These are phyloP conservation scores for Fusarium palustre DNA, from an alignment of 2,329 filamentous ascomycete genomes.

Conservation along the genomic window DNA sequence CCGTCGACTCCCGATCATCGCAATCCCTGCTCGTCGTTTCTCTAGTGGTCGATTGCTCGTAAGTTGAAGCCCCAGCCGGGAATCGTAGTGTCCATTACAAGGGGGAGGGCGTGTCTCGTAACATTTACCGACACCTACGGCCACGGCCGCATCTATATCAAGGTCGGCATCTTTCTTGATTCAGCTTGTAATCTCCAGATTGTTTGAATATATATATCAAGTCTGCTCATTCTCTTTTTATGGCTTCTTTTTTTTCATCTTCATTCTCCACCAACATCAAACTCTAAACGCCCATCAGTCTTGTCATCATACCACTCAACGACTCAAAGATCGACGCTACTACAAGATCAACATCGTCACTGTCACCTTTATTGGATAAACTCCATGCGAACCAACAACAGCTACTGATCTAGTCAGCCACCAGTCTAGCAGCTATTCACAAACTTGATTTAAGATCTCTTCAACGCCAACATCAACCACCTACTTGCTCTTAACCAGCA, in stretches of 20 bases:
- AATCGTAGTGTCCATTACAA: background rate
- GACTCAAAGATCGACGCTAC: constrained; percentile 31
- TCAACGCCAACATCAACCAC: background rate
- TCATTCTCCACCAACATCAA: constrained; percentile 9
- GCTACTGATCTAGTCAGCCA: constrained; percentile 11
- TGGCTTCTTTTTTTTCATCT: constrained; percentile 10
- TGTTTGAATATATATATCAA: constrained; percentile 32
- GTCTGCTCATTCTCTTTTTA: constrained; percentile 8
- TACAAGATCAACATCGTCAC: constrained; percentile 17
- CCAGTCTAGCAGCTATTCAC: constrained; percentile 19
- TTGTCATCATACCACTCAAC: constrained; percentile 19
- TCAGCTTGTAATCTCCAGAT: constrained; percentile 12
- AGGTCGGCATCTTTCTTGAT: constrained; percentile 16
- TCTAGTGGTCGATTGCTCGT: constrained; percentile 20
- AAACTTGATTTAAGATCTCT: constrained; percentile 27
- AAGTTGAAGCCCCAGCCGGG: constrained; percentile 20
- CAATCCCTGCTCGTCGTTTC: constrained; percentile 17
- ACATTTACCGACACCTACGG: constrained; percentile 12
- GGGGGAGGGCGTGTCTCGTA: constrained; percentile 27
- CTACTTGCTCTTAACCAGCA: background rate
- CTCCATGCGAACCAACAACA: constrained; percentile 15
- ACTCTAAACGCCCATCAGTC: constrained; percentile 15
- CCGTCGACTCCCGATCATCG: constrained; percentile 41
- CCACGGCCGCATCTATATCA: constrained; percentile 23
- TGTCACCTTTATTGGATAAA: constrained; percentile 24